These are phyloP conservation scores for Kodamaea kaohsiungensis DNA, from an alignment of 805 yeast genomes.

Conservation along the genomic window DNA sequence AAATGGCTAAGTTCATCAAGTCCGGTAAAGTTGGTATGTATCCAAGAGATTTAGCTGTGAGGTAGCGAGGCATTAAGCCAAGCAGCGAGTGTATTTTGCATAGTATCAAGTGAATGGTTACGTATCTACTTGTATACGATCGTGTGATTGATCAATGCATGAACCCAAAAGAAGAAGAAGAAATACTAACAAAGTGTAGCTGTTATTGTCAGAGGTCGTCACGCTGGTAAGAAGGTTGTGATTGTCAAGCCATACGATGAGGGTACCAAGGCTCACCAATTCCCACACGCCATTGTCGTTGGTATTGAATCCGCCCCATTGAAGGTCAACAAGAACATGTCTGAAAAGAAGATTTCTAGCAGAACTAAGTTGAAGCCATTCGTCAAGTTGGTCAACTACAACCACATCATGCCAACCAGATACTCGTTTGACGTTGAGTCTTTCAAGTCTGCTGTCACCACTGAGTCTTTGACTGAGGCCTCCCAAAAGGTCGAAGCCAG, in stretches of 20 bases:
- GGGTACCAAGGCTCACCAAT: conserved; percentile 97
- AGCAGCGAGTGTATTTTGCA: neutral
- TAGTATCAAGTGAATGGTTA: neutral
- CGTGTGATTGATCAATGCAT: conserved; percentile 1
- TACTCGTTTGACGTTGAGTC: conserved; percentile 96
- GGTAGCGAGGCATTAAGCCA: neutral
- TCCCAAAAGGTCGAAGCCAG: conserved; percentile 98
- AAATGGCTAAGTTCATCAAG: conserved; percentile 98
- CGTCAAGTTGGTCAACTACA: conserved; percentile 98
- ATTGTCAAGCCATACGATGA: conserved; percentile 98
- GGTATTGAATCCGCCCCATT: conserved; percentile 99
- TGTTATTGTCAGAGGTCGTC: conserved; percentile 99
- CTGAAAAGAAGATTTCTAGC: conserved; percentile 95
- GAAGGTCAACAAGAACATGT: conserved; percentile 93
- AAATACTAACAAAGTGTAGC: conserved; percentile 48
- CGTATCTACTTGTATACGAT: neutral
- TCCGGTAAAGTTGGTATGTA: conserved; percentile 99
- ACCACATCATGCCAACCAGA: conserved; percentile 99
- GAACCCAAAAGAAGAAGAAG: neutral
- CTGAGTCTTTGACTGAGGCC: conserved; percentile 96
- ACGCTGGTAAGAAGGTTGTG: conserved; percentile 99
- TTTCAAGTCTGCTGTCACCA: conserved; percentile 86
- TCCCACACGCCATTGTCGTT: conserved; percentile 99
- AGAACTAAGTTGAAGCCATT: conserved; percentile 99
- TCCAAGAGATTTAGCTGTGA: neutral